Percentiles rank a stretch among this genome's conserved stretches.
These are phyloP conservation scores for Botryotinia narcissicola DNA, from an alignment of 2,329 filamentous ascomycete species.

Conservation along the genomic window DNA sequence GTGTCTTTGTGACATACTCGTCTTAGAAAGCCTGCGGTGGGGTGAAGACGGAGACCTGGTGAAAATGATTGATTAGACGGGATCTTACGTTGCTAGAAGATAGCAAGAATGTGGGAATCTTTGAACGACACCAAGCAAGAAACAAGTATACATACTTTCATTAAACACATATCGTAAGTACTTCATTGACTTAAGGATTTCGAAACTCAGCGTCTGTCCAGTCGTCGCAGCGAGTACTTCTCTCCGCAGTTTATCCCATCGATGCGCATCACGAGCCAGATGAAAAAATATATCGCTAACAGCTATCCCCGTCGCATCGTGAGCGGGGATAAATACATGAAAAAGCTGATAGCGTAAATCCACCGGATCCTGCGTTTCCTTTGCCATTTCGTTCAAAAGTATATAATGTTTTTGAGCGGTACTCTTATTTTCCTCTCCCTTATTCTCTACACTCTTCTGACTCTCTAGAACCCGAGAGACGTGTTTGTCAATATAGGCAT, in stretches of 20 bases:
- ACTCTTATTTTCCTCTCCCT: background rate
- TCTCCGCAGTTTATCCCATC: background rate
- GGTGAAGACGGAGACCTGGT: background rate
- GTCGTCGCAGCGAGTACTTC: background rate
- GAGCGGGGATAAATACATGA: background rate
- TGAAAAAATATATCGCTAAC: conserved; percentile 10
- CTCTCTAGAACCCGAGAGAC: background rate
- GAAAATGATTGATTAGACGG: background rate
- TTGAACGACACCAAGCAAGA: background rate
- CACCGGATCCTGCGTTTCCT: conserved; percentile 5
- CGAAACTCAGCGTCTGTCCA: background rate
- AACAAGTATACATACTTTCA: background rate
- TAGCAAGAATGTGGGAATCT: background rate
- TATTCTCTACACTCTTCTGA: background rate
- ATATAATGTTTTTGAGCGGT: background rate
- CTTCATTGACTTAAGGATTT: background rate
- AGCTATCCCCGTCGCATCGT: background rate
- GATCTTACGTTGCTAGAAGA: background rate
- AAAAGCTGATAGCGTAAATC: conserved; percentile 11
- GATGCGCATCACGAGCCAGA: background rate
- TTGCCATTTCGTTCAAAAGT: conserved; percentile 13
- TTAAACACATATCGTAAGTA: background rate
- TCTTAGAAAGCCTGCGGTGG: background rate
- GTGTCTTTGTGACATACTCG: background rate
- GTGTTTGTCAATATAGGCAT: background rate